Evolutionary conservation across 441 rosid genomes (phyloP).

Genomic region (Bruguiera hainesii): DNA sequence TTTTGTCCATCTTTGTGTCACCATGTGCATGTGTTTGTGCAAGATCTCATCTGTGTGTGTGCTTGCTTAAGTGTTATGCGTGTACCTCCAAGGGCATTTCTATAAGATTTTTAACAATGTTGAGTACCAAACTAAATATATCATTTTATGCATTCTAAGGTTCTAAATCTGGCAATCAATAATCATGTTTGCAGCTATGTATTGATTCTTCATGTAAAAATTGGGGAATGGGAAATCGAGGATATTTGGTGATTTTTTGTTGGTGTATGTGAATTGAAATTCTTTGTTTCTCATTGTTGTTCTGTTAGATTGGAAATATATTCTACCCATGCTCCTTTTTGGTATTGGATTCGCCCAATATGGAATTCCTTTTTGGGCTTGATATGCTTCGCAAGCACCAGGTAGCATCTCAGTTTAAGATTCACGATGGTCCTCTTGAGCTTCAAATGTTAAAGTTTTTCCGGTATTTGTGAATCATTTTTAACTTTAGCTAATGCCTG

Average conservation of each 20-base stretch:
- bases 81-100: too few species aligned
- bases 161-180: background rate
- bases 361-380: constrained; percentile 97
- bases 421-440: background rate
- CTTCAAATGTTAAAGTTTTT: constrained; percentile 7
- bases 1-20: background rate
- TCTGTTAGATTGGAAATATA: constrained; percentile 71
- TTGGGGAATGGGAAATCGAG: background rate
- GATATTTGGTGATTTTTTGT: background rate
- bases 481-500: constrained; percentile 10
- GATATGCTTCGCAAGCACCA: constrained; percentile 99
- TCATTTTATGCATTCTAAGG: background rate
- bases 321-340: constrained; percentile 90
- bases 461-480: constrained; percentile 5
- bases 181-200: background rate
- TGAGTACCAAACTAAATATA: too few species aligned
- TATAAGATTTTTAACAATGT: too few species aligned
- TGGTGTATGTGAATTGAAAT: background rate
- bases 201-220: background rate
- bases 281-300: constrained; percentile 12
- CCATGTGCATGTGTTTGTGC: background rate
- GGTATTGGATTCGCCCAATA: constrained; percentile 91
- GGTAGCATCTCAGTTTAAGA: constrained; percentile 37
- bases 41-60: background rate
- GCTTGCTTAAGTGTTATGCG: background rate